Evolutionary conservation across 169 alveolate species (phyloP).

Genomic region (Plasmodium gonderi): DNA sequence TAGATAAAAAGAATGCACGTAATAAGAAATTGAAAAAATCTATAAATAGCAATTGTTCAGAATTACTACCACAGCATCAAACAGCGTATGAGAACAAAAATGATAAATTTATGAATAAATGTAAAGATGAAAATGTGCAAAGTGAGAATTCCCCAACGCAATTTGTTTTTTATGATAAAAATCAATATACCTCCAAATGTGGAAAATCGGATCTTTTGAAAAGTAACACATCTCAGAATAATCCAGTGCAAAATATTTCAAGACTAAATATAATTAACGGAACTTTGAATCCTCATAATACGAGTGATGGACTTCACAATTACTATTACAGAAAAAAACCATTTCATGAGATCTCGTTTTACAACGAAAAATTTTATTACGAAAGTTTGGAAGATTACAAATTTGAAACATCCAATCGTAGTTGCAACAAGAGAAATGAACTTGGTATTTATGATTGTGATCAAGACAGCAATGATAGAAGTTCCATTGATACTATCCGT

Average conservation of each 20-base stretch:
- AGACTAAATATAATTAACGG: background rate
- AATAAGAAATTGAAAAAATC: slow-evolving; percentile 19
- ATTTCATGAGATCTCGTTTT: background rate
- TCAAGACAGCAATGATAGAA: background rate
- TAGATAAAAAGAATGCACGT: slow-evolving; percentile 3
- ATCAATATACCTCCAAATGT: background rate
- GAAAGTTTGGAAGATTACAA: background rate
- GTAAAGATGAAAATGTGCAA: background rate
- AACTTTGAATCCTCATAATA: background rate
- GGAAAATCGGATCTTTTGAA: background rate
- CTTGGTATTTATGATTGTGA: background rate
- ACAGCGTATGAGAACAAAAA: background rate
- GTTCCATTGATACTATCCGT: background rate
- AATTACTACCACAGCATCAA: background rate
- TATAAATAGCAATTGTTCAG: background rate
- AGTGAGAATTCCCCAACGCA: background rate
- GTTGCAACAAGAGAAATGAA: background rate
- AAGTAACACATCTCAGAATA: background rate
- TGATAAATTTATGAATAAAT: background rate
- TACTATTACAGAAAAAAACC: slow-evolving; percentile 1
- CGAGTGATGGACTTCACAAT: background rate
- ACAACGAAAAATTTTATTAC: slow-evolving; percentile 9
- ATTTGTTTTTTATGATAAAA: background rate
- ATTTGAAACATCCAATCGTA: background rate
- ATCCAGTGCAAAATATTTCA: background rate